These are phyloP conservation scores for Ogataea pini DNA, from an alignment of 805 yeast genomes.

Conservation along the genomic window DNA sequence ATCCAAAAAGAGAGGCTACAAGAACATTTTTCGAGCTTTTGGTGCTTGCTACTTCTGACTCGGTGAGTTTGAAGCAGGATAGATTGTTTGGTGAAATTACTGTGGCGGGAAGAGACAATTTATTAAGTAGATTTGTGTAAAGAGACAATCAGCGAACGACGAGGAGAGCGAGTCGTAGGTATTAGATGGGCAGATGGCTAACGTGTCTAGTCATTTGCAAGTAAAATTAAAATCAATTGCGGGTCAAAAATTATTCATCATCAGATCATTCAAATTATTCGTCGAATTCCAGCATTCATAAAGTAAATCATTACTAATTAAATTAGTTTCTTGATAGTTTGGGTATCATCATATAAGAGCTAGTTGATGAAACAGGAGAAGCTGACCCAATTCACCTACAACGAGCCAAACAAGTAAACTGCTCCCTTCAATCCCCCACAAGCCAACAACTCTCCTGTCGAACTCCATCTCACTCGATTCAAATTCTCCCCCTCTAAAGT, in stretches of 20 bases:
- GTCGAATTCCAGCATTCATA: too few species aligned
- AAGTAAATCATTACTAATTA: too few species aligned
- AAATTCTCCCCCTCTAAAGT: constrained; percentile 26
- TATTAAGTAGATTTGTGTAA: constrained; percentile 24
- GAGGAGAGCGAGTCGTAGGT: not conserved
- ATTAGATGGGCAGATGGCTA: too few species aligned
- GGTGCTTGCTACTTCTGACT: constrained; percentile 77
- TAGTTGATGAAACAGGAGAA: too few species aligned
- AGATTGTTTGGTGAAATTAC: constrained; percentile 59
- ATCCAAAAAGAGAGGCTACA: constrained; percentile 60
- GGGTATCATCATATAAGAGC: too few species aligned
- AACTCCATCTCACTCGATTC: constrained; percentile 20
- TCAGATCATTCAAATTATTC: too few species aligned
- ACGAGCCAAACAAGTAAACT: constrained; percentile 9
- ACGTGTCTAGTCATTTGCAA: too few species aligned
- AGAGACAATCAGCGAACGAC: constrained; percentile 12
- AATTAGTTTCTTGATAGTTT: too few species aligned
- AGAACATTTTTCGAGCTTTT: constrained; percentile 78
- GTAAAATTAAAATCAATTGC: too few species aligned
- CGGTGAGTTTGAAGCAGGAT: constrained; percentile 62
- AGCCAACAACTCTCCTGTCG: constrained; percentile 10
- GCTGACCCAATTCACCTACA: not conserved
- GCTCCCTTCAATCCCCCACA: constrained; percentile 32
- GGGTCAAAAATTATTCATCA: too few species aligned
- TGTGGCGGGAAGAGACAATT: constrained; percentile 35